Conservation (phyloP, 2,329 filamentous ascomycete genomes). For the Aspergillus ruber region DNA sequence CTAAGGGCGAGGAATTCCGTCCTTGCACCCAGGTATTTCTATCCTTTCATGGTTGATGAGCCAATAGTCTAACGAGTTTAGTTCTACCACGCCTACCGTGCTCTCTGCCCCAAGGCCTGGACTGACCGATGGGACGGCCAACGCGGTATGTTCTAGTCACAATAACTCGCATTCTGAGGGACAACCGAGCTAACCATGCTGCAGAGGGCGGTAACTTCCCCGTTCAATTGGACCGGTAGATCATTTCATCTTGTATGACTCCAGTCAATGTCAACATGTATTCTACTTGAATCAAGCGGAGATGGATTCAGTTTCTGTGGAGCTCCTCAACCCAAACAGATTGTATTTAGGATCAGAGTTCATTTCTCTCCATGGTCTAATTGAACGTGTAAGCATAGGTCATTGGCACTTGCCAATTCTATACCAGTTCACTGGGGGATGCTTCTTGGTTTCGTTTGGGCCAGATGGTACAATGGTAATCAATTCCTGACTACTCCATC, state of each 20-base stretch:
- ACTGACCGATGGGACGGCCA: conserved; percentile 94
- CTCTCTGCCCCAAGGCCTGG: conserved; percentile 94
- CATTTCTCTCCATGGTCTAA: no score
- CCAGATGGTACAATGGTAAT: no score
- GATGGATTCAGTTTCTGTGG: conserved; percentile 20
- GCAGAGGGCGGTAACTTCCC: conserved; percentile 54
- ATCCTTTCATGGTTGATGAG: neutral
- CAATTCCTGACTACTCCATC: no score
- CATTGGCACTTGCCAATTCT: no score
- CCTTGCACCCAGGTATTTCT: conserved; percentile 91
- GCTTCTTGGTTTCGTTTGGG: no score
- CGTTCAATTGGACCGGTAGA: conserved; percentile 42
- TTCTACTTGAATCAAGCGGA: conserved; percentile 31
- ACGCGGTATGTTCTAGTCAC: conserved; percentile 60
- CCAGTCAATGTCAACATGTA: conserved; percentile 31
- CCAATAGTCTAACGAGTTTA: conserved; percentile 33
- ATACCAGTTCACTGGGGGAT: no score
- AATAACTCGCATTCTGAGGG: neutral
- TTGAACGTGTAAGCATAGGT: no score
- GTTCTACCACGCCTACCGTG: conserved; percentile 96
- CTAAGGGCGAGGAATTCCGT: conserved; percentile 97
- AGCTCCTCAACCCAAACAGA: neutral
- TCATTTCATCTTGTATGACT: conserved; percentile 16
- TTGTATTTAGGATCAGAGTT: conserved; percentile 24
- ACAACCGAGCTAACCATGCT: neutral